Conservation (phyloP, 2,329 filamentous ascomycete species). For the Fusarium sp. region DNA sequence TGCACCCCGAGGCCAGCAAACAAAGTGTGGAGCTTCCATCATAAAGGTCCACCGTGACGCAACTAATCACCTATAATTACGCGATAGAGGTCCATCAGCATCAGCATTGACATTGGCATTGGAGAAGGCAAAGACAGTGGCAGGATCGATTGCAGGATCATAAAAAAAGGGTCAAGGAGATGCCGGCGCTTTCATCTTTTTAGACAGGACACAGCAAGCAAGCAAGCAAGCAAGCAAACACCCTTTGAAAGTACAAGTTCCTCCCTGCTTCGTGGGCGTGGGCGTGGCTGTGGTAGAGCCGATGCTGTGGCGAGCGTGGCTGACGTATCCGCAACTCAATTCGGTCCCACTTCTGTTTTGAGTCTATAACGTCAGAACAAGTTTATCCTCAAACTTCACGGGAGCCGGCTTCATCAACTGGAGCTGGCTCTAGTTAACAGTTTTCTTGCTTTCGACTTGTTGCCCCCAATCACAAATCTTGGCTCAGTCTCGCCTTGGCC, state of each 20-base stretch:
- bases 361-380: slow-evolving; percentile 15
- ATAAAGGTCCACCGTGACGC: slow-evolving; percentile 31
- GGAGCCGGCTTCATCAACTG: slow-evolving; percentile 14
- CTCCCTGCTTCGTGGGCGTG: not conserved
- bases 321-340: not conserved
- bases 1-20: not conserved
- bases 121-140: not conserved
- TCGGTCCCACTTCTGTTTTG: not conserved
- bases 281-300: slow-evolving; percentile 8
- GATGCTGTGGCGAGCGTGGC: slow-evolving; percentile 6
- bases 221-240: not conserved
- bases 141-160: not conserved
- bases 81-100: slow-evolving; percentile 3
- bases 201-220: not conserved
- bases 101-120: not conserved
- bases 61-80: slow-evolving; percentile 28
- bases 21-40: slow-evolving; percentile 6
- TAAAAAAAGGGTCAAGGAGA: not conserved
- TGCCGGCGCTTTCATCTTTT: not conserved
- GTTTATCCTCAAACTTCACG: slow-evolving; percentile 7
- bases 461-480: not conserved
- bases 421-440: not conserved
- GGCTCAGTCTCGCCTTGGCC: not conserved
- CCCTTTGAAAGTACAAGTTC: not conserved
- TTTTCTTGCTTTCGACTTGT: not conserved